A percentile compares a stretch with the other conserved stretches of the same genome.
phyloP scores from a whole-genome alignment of 2,329 filamentous ascomycete genomes.

The Aspergillus cejpii region DNA sequence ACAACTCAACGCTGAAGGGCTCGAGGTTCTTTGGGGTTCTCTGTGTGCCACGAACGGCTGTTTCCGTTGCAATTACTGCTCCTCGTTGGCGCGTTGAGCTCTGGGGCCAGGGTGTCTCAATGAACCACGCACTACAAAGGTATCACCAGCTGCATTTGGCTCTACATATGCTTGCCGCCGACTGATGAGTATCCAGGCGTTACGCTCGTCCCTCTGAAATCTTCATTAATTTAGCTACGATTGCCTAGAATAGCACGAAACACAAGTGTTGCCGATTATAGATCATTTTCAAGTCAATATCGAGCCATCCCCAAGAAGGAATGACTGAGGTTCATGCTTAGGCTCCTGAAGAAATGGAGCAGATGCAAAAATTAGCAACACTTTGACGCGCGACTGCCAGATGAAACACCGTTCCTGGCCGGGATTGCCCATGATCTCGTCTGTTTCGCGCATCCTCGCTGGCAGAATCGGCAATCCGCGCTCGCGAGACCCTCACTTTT shows the following conservation, averaged over 20 bases:
- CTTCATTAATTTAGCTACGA: constrained; percentile 14
- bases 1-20: not conserved
- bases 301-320: constrained; percentile 17
- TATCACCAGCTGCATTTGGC: constrained; percentile 3
- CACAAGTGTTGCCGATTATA: constrained; percentile 21
- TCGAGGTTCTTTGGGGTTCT: not conserved
- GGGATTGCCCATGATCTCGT: constrained; percentile 22
- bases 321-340: constrained; percentile 13
- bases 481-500: constrained; percentile 12
- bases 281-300: constrained; percentile 18
- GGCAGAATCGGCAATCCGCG: constrained; percentile 8
- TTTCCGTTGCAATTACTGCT: constrained; percentile 9
- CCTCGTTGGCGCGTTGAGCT: constrained; percentile 13
- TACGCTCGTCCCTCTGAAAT: constrained; percentile 5
- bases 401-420: constrained; percentile 28
- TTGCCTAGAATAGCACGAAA: constrained; percentile 24
- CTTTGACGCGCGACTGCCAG: constrained; percentile 35
- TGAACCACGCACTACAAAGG: constrained; percentile 8
- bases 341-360: constrained; percentile 25
- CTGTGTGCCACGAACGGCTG: constrained; percentile 2
- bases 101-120: constrained; percentile 4
- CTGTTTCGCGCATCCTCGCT: constrained; percentile 19
- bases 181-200: constrained; percentile 9
- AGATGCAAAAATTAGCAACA: constrained; percentile 39
- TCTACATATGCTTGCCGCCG: constrained; percentile 18